phyloP scores from a whole-genome alignment of 495 filamentous ascomycete genomes.

The Massariosphaeria phaeospora region DNA sequence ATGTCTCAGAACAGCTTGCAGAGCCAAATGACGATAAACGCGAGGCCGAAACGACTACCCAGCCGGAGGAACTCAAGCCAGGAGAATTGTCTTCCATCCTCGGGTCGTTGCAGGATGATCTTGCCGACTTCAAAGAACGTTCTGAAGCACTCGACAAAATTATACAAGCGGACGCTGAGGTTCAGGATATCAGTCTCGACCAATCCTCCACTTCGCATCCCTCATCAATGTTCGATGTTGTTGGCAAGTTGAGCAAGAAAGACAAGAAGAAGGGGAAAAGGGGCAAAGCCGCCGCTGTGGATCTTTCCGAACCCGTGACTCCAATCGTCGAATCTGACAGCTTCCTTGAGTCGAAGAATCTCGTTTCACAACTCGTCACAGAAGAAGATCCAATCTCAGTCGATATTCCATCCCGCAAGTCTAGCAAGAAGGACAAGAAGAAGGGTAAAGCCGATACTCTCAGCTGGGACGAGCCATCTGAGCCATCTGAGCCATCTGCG shows the following conservation, averaged over 20 bases:
- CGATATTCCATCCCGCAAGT: not conserved
- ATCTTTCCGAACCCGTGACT: slow-evolving; percentile 21
- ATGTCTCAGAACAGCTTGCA: not conserved
- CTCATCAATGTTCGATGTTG: slow-evolving; percentile 18
- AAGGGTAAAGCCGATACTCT: slow-evolving; percentile 3
- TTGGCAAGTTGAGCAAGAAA: slow-evolving; percentile 25
- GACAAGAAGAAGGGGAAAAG: slow-evolving; percentile 31
- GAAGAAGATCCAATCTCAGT: not conserved
- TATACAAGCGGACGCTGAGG: not conserved
- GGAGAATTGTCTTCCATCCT: slow-evolving; percentile 6
- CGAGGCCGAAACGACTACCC: not conserved
- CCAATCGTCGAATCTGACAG: slow-evolving; percentile 9
- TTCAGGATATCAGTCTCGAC: slow-evolving; percentile 1
- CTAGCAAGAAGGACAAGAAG: slow-evolving; percentile 17
- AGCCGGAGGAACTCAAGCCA: not conserved
- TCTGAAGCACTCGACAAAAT: slow-evolving; percentile 15
- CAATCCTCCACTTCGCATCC: not conserved
- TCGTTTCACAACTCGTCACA: not conserved
- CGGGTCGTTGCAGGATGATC: slow-evolving; percentile 17
- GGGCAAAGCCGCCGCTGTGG: slow-evolving; percentile 6
- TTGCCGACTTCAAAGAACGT: slow-evolving; percentile 15
- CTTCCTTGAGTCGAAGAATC: not conserved
- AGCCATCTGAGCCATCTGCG: not conserved
- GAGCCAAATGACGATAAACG: not conserved
- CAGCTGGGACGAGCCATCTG: slow-evolving; percentile 8